Base-by-base conservation (phyloP, 805 yeast species). In the Pichia manshurica region DNA sequence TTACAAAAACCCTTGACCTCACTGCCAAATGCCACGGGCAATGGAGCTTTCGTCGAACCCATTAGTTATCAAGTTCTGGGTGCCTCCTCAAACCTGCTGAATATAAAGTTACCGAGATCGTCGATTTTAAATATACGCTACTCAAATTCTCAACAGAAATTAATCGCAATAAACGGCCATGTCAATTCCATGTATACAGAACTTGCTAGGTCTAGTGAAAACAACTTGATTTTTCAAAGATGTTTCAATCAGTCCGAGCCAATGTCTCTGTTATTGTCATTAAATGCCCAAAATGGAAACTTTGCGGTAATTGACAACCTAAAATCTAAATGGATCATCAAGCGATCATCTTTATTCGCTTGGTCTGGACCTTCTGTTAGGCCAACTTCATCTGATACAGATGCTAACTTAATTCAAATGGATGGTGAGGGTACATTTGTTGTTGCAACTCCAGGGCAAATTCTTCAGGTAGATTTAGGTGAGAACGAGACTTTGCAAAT, bases 151-250 rank as follows among this genome's bases (percentile, higher is more conserved):
- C 64, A 67, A 41, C 73, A 73, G 17, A 60, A 69, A 4, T 58
- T 75, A 32, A 58, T 74, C 13, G 78, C 74, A 1, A 58, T 74
- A 43, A 72, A 73, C 57, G 79, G 79, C 1, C 64, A 71, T 40
- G 47, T 69, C 6, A 46, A 55, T 16, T 59, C 60, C 15, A 44
- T 70, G 42, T 53, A 56, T 19, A 61, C 57, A 8, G 67, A 65
- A 45, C 40, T 64, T 28, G 62, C 63, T 0, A 44, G 44, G 8
- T 21, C 44, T 5, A 54, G 42, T 28, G 53, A 55, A 8, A 22
- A 21, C 12, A 46, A 47, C 3, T 42, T 65, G 21, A 41, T 65
- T 4, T 70, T 62, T 47, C 72, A 70, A 50, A 57, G 70, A 46
- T 59, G 70, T 45, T 58, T 60, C 43, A 65, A 66, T 31, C 49